A percentile compares a stretch with the other conserved stretches of the same genome.
Conservation (phyloP, 371 early-diverging fungal genomes). For the Mortierella sp. region DNA sequence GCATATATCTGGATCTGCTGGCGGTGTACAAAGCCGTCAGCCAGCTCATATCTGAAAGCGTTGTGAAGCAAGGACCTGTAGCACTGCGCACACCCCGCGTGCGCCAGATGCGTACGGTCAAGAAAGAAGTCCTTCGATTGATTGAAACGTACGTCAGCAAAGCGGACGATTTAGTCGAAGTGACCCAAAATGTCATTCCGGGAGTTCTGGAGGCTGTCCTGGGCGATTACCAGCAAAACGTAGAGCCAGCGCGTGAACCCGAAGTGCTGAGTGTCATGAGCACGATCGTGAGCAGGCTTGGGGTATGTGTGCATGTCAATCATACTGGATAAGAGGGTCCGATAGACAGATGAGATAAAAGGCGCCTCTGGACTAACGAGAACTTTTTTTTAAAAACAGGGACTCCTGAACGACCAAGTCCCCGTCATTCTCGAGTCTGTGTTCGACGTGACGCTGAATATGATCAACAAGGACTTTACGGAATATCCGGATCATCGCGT, state of each 20-base stretch:
- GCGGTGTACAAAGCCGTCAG: conserved; percentile 90
- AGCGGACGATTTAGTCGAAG: conserved; percentile 81
- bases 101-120: conserved; percentile 92
- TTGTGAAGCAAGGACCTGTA: conserved; percentile 81
- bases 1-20: conserved; percentile 91
- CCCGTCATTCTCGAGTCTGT: conserved; percentile 90
- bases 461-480: conserved; percentile 98
- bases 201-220: conserved; percentile 93
- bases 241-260: conserved; percentile 91
- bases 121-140: conserved; percentile 93
- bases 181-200: conserved; percentile 86
- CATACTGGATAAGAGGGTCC: too few relatives aligned
- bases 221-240: conserved; percentile 86
- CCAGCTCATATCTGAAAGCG: conserved; percentile 81
- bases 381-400: conserved; percentile 43
- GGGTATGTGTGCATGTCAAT: too few relatives aligned
- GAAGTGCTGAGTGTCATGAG: conserved; percentile 95
- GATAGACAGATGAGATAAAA: too few relatives aligned
- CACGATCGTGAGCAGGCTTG: conserved; percentile 81
- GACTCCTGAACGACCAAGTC: conserved; percentile 83
- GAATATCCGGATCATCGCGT: conserved; percentile 97
- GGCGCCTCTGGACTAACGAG: conserved; percentile 13
- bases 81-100: conserved; percentile 94
- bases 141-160: conserved; percentile 88
- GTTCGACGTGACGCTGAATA: conserved; percentile 94